A percentile compares a stretch with the other conserved stretches of the same genome.
Evolutionary conservation across 345 rosid genomes (phyloP).

Genomic region (Gossypium arboreum): DNA sequence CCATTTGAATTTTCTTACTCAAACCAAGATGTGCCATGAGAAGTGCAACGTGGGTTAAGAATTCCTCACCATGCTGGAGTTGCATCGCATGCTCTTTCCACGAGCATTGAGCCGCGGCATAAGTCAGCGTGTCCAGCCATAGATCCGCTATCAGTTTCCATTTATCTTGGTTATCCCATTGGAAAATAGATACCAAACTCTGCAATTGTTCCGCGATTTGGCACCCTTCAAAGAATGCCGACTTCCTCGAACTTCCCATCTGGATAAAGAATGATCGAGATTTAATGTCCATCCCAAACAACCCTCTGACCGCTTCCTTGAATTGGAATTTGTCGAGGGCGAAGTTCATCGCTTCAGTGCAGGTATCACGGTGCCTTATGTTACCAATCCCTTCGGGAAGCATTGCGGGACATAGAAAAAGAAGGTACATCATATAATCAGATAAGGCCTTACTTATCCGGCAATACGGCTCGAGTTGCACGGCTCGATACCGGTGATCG

Average conservation of each 20-base stretch:
- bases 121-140: slow-evolving; percentile 26
- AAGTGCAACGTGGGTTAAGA: slow-evolving; percentile 25
- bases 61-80: slow-evolving; percentile 22
- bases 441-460: slow-evolving; percentile 20
- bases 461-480: background rate
- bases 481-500: background rate
- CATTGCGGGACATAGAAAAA: slow-evolving; percentile 4
- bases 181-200: background rate
- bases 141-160: slow-evolving; percentile 23
- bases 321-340: background rate
- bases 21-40: slow-evolving; percentile 26
- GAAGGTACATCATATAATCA: slow-evolving; percentile 16
- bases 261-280: background rate
- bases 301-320: background rate
- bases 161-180: slow-evolving; percentile 2
- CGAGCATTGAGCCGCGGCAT: slow-evolving; percentile 21
- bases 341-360: background rate
- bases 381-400: slow-evolving; percentile 16
- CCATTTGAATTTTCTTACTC: background rate
- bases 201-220: slow-evolving; percentile 5
- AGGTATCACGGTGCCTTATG: slow-evolving; percentile 17
- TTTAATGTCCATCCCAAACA: background rate
- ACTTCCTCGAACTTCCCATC: slow-evolving; percentile 6
- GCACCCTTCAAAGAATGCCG: slow-evolving; percentile 16
- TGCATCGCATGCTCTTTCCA: slow-evolving; percentile 26